Conservation (phyloP, 331 rosid species). For the Phaseolus coccineus region DNA sequence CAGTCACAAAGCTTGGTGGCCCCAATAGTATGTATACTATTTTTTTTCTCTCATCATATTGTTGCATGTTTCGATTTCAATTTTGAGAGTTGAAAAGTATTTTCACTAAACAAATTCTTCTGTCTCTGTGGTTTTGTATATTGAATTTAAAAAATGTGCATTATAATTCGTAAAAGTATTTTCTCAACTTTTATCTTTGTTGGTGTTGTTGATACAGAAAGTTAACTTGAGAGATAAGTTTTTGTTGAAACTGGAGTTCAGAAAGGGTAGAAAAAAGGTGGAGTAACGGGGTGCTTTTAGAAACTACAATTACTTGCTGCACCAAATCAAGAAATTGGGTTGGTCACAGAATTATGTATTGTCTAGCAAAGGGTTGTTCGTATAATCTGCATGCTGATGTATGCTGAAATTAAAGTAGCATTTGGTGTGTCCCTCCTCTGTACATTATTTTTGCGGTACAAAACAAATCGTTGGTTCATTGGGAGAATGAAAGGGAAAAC, state of each 20-base stretch:
- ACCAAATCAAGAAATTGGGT: constrained; percentile 9
- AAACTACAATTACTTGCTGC: background rate
- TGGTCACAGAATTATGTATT: background rate
- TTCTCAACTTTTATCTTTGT: background rate
- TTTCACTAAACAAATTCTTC: background rate
- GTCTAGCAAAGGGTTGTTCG: background rate
- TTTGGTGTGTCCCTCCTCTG: background rate
- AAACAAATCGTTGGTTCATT: background rate
- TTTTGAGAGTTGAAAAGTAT: background rate
- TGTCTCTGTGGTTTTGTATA: no score
- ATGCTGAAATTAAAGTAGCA: background rate
- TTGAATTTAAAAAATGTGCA: no score
- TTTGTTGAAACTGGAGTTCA: background rate
- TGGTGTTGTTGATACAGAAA: background rate
- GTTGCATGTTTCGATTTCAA: no score
- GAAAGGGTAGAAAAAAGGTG: background rate
- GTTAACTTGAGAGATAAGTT: background rate
- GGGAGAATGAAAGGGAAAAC: background rate
- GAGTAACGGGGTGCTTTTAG: background rate
- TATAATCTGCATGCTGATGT: background rate
- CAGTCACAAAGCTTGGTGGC: constrained; percentile 98
- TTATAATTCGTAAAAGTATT: no score
- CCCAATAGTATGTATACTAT: constrained; percentile 71
- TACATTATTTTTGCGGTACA: background rate
- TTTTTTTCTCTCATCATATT: background rate